Evolutionary conservation across 306 rosid genomes (phyloP).

Genomic region (Acacia confusa): DNA sequence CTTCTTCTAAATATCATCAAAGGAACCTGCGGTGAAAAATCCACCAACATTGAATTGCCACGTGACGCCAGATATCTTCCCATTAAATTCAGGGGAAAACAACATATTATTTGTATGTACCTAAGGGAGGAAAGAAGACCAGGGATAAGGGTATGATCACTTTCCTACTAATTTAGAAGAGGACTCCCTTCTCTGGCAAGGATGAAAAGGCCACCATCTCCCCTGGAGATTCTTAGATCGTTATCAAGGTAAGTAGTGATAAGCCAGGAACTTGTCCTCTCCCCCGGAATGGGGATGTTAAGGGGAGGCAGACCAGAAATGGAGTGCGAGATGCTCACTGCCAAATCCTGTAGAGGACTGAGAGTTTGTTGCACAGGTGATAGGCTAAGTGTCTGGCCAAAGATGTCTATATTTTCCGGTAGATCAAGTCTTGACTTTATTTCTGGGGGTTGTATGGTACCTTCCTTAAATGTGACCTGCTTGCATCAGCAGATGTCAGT

Average conservation of each 20-base stretch:
- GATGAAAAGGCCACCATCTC: constrained; percentile 93
- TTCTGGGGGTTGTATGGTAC: constrained; percentile 78
- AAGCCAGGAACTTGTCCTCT: constrained; percentile 87
- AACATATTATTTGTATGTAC: background rate
- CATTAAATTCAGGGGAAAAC: constrained; percentile 10
- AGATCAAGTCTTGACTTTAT: constrained; percentile 74
- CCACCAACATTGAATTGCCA: constrained; percentile 29
- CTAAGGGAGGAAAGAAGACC: constrained; percentile 2
- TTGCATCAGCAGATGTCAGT: constrained; percentile 28
- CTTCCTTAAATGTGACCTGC: constrained; percentile 92
- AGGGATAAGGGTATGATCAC: background rate
- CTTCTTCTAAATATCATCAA: constrained; percentile 18
- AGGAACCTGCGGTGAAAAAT: constrained; percentile 1
- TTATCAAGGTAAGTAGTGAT: constrained; percentile 76
- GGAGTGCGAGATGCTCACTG: constrained; percentile 56
- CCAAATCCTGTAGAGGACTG: constrained; percentile 62
- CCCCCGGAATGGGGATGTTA: constrained; percentile 84
- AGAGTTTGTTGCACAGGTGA: constrained; percentile 69
- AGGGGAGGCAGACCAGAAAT: constrained; percentile 87
- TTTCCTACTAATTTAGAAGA: constrained; percentile 60
- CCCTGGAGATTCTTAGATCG: constrained; percentile 89
- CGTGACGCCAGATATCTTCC: constrained; percentile 19
- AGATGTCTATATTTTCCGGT: constrained; percentile 65
- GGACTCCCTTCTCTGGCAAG: constrained; percentile 85
- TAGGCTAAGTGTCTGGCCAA: constrained; percentile 77